These are phyloP conservation scores for Scedosporium dehoogii DNA, from an alignment of 2,329 filamentous ascomycete species.

Conservation along the genomic window DNA sequence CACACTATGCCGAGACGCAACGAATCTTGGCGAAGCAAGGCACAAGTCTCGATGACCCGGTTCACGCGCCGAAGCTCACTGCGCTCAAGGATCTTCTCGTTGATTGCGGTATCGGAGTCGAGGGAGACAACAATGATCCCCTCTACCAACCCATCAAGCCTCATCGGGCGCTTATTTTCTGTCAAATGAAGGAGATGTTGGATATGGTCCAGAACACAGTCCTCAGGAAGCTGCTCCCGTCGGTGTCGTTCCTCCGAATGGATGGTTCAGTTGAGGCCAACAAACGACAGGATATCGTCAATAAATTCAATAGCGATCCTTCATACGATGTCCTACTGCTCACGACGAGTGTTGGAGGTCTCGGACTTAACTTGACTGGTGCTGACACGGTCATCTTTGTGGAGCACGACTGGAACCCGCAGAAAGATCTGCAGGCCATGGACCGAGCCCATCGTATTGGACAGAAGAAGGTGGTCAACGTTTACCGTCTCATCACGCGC, in stretches of 20 bases:
- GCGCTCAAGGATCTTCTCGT: constrained; percentile 87
- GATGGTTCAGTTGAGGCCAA: constrained; percentile 89
- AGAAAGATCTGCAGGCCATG: constrained; percentile 98
- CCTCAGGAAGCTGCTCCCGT: constrained; percentile 79
- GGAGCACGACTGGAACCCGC: constrained; percentile 98
- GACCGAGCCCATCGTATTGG: constrained; percentile 96
- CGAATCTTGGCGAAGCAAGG: constrained; percentile 67
- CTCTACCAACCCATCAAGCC: constrained; percentile 80
- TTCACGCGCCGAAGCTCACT: constrained; percentile 85
- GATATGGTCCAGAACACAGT: constrained; percentile 98
- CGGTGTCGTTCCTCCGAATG: constrained; percentile 85
- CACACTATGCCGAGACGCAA: constrained; percentile 81
- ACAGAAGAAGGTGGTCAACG: constrained; percentile 99
- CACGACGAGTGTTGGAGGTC: constrained; percentile 88
- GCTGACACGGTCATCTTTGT: constrained; percentile 99
- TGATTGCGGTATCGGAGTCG: constrained; percentile 92
- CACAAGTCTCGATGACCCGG: constrained; percentile 72
- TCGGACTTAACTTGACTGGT: constrained; percentile 90
- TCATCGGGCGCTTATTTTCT: constrained; percentile 93
- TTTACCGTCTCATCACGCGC: constrained; percentile 91
- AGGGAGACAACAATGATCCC: constrained; percentile 52
- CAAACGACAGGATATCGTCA: constrained; percentile 94
- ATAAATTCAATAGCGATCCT: constrained; percentile 96
- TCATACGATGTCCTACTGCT: constrained; percentile 90
- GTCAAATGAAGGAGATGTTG: constrained; percentile 99